Percentiles rank a stretch among this genome's conserved stretches.
phyloP scores from a whole-genome alignment of 2,329 filamentous ascomycete genomes.

The Colletotrichum siamense region DNA sequence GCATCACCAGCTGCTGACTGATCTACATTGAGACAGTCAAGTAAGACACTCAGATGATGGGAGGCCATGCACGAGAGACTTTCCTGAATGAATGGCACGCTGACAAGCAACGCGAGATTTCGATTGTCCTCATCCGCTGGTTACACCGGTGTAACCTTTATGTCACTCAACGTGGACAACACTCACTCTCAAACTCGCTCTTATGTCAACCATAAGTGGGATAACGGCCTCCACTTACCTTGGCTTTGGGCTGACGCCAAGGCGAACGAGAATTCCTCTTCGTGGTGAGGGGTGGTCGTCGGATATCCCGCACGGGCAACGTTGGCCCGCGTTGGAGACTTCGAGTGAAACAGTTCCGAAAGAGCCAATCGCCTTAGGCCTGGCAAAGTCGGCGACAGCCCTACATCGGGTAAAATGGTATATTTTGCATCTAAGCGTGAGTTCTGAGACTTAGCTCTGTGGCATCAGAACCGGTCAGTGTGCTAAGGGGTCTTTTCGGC shows the following conservation, averaged over 20 bases:
- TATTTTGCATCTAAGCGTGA: neutral
- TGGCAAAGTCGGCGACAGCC: neutral
- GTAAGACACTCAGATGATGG: accelerated
- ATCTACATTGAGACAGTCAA: neutral
- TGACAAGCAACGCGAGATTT: neutral
- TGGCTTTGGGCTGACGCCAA: neutral
- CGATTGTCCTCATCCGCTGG: neutral
- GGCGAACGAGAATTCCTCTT: neutral
- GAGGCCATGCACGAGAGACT: neutral
- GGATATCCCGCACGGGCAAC: neutral
- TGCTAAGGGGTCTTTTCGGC: neutral
- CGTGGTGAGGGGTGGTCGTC: neutral
- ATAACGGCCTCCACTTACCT: neutral
- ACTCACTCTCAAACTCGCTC: neutral
- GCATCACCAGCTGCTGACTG: neutral
- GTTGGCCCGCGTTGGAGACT: neutral
- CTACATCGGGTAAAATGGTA: neutral
- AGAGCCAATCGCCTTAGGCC: neutral
- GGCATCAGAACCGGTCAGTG: neutral
- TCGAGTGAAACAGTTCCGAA: neutral
- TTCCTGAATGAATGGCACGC: neutral
- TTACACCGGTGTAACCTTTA: neutral
- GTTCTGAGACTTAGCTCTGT: neutral
- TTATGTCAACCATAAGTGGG: neutral
- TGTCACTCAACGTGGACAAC: neutral